phyloP scores from a whole-genome alignment of 371 early-diverging fungal genomes.

The Coemansia sp. region DNA sequence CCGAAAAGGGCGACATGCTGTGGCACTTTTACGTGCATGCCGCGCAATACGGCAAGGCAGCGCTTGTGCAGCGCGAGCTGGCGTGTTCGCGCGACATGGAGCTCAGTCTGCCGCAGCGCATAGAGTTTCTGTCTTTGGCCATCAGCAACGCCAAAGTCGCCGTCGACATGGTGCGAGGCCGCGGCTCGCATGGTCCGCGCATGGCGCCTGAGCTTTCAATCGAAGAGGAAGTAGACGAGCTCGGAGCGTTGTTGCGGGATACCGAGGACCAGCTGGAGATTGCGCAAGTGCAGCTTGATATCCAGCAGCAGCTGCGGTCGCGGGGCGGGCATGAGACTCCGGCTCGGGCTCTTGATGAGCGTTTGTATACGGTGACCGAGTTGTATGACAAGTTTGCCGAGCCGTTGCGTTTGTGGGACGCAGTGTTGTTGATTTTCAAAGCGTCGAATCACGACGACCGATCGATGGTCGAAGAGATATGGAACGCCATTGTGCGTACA shows the following conservation, averaged over 20 bases:
- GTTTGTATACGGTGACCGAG: conserved; percentile 47
- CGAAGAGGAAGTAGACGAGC: conserved; percentile 36
- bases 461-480: conserved; percentile 56
- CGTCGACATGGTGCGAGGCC: conserved; percentile 30
- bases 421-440: conserved; percentile 61
- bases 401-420: conserved; percentile 61
- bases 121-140: conserved; percentile 71
- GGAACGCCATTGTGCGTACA: conserved; percentile 56
- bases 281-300: conserved; percentile 58
- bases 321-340: conserved; percentile 32
- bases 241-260: conserved; percentile 53
- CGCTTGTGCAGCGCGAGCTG: conserved; percentile 62
- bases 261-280: conserved; percentile 63
- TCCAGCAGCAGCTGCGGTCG: conserved; percentile 41
- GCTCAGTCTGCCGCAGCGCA: conserved; percentile 54
- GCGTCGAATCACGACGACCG: conserved; percentile 59
- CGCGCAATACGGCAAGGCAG: conserved; percentile 65
- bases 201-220: background rate
- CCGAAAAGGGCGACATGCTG: conserved; percentile 63
- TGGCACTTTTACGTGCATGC: conserved; percentile 73
- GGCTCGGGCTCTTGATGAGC: conserved; percentile 34
- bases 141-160: conserved; percentile 70
- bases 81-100: conserved; percentile 55
- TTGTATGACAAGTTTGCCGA: conserved; percentile 58
- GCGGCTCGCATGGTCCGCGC: conserved; percentile 16